phyloP scores from a whole-genome alignment of 2,329 filamentous ascomycete species.

The Nemania sp. region DNA sequence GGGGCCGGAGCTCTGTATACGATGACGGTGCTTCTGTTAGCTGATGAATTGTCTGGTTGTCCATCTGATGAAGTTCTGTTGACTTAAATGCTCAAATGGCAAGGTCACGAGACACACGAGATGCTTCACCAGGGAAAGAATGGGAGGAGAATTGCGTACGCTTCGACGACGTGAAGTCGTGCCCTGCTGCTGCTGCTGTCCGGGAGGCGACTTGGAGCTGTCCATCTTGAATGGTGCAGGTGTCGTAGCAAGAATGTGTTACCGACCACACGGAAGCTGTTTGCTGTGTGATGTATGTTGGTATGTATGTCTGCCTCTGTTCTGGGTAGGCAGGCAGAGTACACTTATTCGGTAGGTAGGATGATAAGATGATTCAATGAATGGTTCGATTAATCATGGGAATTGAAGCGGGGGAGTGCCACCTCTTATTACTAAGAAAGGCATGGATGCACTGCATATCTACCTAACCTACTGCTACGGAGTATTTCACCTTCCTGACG shows the following conservation, averaged over 20 bases:
- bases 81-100: too few relatives aligned
- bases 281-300: too few relatives aligned
- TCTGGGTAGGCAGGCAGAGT: neutral
- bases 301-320: neutral
- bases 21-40: neutral
- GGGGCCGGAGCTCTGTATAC: conserved; percentile 49
- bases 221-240: conserved; percentile 28
- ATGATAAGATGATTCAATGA: neutral
- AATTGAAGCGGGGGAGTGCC: conserved; percentile 2
- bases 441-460: neutral
- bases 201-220: conserved; percentile 23
- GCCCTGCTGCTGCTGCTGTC: conserved; percentile 17
- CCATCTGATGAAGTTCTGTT: too few relatives aligned
- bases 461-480: too few relatives aligned
- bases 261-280: neutral
- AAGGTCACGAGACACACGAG: too few relatives aligned
- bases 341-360: too few relatives aligned
- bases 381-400: too few relatives aligned
- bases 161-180: conserved; percentile 30
- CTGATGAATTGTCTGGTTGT: too few relatives aligned
- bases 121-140: neutral
- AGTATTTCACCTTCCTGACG: too few relatives aligned
- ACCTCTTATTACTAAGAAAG: neutral
- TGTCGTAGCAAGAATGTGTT: neutral
- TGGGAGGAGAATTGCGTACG: conserved; percentile 22